Percentiles rank a stretch among this genome's conserved stretches.
Conservation (phyloP, 352 stramenopile genomes). For the Phytophthora kernoviae region DNA sequence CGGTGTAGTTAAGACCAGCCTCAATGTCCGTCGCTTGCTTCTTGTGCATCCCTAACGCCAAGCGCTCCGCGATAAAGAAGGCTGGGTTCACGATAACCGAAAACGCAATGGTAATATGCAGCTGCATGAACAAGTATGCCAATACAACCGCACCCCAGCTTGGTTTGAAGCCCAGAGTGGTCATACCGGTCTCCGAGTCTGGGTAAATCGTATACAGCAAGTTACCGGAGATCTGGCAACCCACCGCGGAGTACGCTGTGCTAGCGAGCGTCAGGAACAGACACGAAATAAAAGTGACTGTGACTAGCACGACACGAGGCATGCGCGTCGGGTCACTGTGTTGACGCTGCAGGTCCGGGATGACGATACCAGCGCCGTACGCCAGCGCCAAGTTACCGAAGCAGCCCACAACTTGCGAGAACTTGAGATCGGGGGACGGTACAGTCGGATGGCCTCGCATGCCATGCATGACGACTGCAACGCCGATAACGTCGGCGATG, state of each 20-base stretch:
- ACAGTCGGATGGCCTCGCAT: constrained; percentile 26
- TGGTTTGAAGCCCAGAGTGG: constrained; percentile 30
- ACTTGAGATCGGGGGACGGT: constrained; percentile 19
- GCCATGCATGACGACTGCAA: constrained; percentile 17
- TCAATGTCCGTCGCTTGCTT: constrained; percentile 24
- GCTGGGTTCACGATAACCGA: constrained; percentile 36
- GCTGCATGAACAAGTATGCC: constrained; percentile 28
- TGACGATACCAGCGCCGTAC: constrained; percentile 38
- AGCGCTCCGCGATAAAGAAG: constrained; percentile 40
- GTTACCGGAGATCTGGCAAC: constrained; percentile 60
- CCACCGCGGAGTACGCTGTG: constrained; percentile 44
- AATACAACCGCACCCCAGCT: constrained; percentile 31
- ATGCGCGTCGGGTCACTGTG: constrained; percentile 52
- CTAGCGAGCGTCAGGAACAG: constrained; percentile 43
- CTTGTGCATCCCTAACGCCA: constrained; percentile 44
- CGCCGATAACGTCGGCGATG: constrained; percentile 15
- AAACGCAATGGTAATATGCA: constrained; percentile 28
- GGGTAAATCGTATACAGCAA: constrained; percentile 54
- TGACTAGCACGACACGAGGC: constrained; percentile 47
- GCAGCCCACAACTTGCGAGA: constrained; percentile 23
- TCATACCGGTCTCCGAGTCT: constrained; percentile 15
- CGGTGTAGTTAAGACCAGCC: constrained; percentile 5
- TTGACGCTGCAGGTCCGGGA: constrained; percentile 41
- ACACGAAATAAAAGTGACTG: constrained; percentile 41
- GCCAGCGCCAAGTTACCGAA: constrained; percentile 33